Percentiles rank a stretch among this genome's conserved stretches.
phyloP scores from a whole-genome alignment of 345 rosid genomes.

The Linum lewisii region DNA sequence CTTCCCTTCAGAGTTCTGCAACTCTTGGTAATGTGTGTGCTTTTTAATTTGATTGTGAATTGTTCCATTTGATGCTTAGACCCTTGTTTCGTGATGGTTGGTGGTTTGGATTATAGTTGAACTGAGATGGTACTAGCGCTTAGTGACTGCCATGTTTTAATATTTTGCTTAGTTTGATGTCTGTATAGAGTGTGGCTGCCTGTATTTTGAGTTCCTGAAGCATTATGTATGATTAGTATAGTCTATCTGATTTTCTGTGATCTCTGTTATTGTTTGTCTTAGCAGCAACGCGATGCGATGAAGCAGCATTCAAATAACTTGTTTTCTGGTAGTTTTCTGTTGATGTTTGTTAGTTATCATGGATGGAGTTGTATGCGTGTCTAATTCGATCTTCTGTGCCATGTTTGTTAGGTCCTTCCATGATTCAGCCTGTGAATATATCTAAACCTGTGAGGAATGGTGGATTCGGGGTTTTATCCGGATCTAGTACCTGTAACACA shows the following conservation, averaged over 20 bases:
- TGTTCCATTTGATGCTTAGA: neutral
- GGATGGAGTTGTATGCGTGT: slow-evolving; percentile 2
- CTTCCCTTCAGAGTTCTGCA: neutral
- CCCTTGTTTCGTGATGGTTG: neutral
- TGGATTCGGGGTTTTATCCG: slow-evolving; percentile 29
- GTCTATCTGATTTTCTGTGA: neutral
- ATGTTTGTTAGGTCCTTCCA: slow-evolving; percentile 20
- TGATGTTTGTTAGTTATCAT: neutral
- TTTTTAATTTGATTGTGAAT: neutral
- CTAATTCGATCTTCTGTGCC: slow-evolving; percentile 8
- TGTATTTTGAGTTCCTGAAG: neutral
- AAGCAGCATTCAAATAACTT: slow-evolving; percentile 23
- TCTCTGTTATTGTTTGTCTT: neutral
- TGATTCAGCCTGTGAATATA: slow-evolving; percentile 21
- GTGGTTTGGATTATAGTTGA: too few species aligned
- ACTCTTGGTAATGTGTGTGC: neutral
- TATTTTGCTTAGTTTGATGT: too few species aligned
- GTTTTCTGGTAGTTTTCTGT: slow-evolving; percentile 24
- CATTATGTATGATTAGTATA: neutral
- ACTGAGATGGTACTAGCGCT: too few species aligned
- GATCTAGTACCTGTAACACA: slow-evolving; percentile 28
- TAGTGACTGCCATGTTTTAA: too few species aligned
- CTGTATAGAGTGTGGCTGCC: too few species aligned
- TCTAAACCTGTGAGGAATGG: slow-evolving; percentile 24
- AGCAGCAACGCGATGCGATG: slow-evolving; percentile 25